Base-by-base conservation (phyloP, 352 stramenopile genomes). In the Phytopythium mirpurense region DNA sequence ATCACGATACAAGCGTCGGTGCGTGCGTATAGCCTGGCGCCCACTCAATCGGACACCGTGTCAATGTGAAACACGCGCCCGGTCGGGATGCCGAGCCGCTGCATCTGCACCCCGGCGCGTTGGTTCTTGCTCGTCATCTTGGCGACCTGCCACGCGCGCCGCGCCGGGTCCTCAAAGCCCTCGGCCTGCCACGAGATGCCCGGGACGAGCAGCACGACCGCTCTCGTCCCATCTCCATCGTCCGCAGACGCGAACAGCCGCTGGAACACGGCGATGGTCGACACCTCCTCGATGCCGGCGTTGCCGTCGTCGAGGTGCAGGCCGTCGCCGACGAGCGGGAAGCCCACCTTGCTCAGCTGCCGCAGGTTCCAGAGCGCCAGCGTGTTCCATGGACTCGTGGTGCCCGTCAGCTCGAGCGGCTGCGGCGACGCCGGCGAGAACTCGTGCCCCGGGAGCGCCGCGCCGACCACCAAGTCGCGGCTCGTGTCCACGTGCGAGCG, bases 301-400 rank as follows among this genome's bases (percentile, higher is more conserved):
- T 75, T 56, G 21, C 70, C 65, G 9, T 45, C 58, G 14, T 66
- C 61, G 26, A 73, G 57, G 43, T 84, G 66, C 8, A 97, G 62
- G 7, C 90, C 90, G 27, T 98, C 91, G 2, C 79, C 89, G 36
- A 97, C 74, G 10, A 96, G 63, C 6, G 85, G 73, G 65, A 98
- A 98, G 21, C 93, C 93, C 15, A 96, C 82, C 23, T 96, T 81
- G 15, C 85, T 81, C 36, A 99, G 73, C 58, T 93, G 90, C 24
- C 57, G 19, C 14, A 98, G 53, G 57, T 97, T 88, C 96, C 96
- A 99, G 3, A 98, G 61, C 26, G 93, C 94, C 1, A 98, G 74
- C 27, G 96, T 99, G 71, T 99, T 98, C 96, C 96, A 99, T 10
- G 96, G 95, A 54, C 77, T 90, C 24, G 95, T 98, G 51, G 85